These are phyloP conservation scores for Pythium plurisporium DNA, from an alignment of 352 stramenopile genomes.

Conservation along the genomic window DNA sequence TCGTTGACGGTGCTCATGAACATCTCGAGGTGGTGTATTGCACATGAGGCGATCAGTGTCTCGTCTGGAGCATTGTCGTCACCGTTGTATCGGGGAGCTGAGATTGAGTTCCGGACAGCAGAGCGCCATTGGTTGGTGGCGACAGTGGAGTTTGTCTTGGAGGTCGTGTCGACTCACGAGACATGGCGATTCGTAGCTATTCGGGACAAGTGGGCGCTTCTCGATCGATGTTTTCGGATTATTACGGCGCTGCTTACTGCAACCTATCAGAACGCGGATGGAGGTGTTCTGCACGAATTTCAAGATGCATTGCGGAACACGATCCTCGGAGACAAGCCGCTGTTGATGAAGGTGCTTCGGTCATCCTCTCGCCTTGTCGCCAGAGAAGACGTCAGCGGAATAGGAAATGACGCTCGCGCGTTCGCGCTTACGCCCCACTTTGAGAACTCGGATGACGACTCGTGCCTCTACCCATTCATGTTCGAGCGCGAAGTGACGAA, in stretches of 20 bases:
- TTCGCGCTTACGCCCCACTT: background rate
- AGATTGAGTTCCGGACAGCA: slow-evolving; percentile 13
- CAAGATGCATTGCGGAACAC: slow-evolving; percentile 43
- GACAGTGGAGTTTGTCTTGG: slow-evolving; percentile 50
- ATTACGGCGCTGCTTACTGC: slow-evolving; percentile 43
- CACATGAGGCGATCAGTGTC: slow-evolving; percentile 32
- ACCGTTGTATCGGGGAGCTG: background rate
- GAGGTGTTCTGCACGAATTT: slow-evolving; percentile 42
- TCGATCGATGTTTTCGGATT: slow-evolving; percentile 48
- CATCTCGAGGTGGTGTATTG: slow-evolving; percentile 54
- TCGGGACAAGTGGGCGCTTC: slow-evolving; percentile 36
- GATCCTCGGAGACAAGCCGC: slow-evolving; percentile 41
- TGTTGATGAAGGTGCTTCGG: slow-evolving; percentile 57
- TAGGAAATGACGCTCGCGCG: background rate
- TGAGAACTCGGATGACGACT: slow-evolving; percentile 3
- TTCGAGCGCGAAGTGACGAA: slow-evolving; percentile 32
- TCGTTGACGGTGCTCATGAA: slow-evolving; percentile 54
- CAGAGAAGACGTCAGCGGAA: background rate
- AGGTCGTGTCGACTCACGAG: slow-evolving; percentile 55
- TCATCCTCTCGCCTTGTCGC: slow-evolving; percentile 11
- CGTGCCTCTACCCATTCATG: slow-evolving; percentile 26
- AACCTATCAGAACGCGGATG: slow-evolving; percentile 31
- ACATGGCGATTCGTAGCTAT: slow-evolving; percentile 54
- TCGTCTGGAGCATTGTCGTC: slow-evolving; percentile 1
- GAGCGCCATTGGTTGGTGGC: slow-evolving; percentile 47